Conservation (phyloP, 768 basidiomycete genomes). For the Suillus subaureus region DNA sequence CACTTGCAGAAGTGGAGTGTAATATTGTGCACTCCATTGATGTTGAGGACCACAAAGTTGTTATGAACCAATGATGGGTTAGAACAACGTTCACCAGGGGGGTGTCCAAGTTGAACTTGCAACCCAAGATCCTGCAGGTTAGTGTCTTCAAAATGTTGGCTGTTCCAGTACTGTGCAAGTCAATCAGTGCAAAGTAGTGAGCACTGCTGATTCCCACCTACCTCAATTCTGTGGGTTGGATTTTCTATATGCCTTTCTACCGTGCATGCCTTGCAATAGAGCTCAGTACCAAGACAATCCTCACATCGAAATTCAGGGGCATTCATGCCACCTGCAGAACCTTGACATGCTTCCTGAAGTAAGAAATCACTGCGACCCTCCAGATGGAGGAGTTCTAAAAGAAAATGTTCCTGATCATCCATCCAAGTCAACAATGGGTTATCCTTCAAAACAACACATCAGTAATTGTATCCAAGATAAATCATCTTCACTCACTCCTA, state of each 20-base stretch:
- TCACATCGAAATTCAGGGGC: constrained; percentile 10
- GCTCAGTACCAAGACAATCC: constrained; percentile 15
- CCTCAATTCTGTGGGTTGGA: constrained; percentile 21
- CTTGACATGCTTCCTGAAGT: not conserved
- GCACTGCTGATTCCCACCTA: too few relatives aligned
- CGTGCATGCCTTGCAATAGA: constrained; percentile 11
- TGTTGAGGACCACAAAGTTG: too few relatives aligned
- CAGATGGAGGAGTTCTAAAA: constrained; percentile 12
- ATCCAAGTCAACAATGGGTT: constrained; percentile 16
- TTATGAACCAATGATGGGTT: too few relatives aligned
- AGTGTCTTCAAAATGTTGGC: too few relatives aligned
- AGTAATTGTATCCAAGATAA: not conserved
- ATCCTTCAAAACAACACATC: constrained; percentile 24
- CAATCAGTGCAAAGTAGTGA: too few relatives aligned
- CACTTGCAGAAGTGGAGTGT: too few relatives aligned
- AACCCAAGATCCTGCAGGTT: too few relatives aligned
- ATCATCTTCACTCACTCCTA: not conserved
- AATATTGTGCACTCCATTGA: too few relatives aligned
- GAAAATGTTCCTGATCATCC: not conserved
- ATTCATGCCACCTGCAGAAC: constrained; percentile 1
- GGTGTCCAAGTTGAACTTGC: too few relatives aligned
- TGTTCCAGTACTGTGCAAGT: too few relatives aligned
- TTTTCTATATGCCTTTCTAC: constrained; percentile 12
- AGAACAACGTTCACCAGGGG: too few relatives aligned
- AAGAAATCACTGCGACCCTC: constrained; percentile 5